phyloP scores from a whole-genome alignment of 1,139 yeast genomes.

The Nadsonia commutata region DNA sequence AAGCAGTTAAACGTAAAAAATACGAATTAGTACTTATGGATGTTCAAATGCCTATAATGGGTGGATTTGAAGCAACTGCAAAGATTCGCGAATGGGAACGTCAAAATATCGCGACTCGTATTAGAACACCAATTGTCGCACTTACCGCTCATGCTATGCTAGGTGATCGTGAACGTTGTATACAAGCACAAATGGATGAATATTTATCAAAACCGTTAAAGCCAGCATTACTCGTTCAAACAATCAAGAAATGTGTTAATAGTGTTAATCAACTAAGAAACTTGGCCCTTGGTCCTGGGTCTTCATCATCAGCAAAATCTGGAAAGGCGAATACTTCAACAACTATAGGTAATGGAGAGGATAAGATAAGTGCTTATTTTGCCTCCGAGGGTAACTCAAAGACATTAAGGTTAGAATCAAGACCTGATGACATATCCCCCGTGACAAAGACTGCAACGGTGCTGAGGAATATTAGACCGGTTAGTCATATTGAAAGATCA shows the following conservation, averaged over 20 bases:
- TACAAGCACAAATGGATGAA: constrained; percentile 85
- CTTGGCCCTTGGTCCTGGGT: constrained; percentile 24
- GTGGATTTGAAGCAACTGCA: constrained; percentile 84
- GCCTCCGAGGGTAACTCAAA: constrained; percentile 4
- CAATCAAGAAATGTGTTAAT: constrained; percentile 72
- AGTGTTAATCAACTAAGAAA: constrained; percentile 25
- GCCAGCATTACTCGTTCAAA: constrained; percentile 68
- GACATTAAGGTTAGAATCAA: constrained; percentile 3
- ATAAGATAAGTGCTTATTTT: constrained; percentile 2
- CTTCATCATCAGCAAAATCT: constrained; percentile 5
- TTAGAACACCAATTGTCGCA: constrained; percentile 77
- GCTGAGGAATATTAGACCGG: constrained; percentile 1
- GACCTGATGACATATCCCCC: constrained; percentile 1
- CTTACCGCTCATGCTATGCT: constrained; percentile 86
- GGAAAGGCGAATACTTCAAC: constrained; percentile 3
- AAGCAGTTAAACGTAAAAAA: constrained; percentile 50
- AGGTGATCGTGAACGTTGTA: constrained; percentile 74
- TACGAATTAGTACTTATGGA: constrained; percentile 84
- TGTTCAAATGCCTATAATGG: constrained; percentile 93
- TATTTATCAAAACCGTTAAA: constrained; percentile 76
- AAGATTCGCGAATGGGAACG: constrained; percentile 79
- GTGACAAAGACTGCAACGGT: constrained; percentile 1
- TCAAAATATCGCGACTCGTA: constrained; percentile 58
- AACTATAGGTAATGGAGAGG: constrained; percentile 3
- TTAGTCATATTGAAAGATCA: constrained; percentile 3